phyloP scores from a whole-genome alignment of 768 basidiomycete genomes.

The Ephemerocybe angulata region DNA sequence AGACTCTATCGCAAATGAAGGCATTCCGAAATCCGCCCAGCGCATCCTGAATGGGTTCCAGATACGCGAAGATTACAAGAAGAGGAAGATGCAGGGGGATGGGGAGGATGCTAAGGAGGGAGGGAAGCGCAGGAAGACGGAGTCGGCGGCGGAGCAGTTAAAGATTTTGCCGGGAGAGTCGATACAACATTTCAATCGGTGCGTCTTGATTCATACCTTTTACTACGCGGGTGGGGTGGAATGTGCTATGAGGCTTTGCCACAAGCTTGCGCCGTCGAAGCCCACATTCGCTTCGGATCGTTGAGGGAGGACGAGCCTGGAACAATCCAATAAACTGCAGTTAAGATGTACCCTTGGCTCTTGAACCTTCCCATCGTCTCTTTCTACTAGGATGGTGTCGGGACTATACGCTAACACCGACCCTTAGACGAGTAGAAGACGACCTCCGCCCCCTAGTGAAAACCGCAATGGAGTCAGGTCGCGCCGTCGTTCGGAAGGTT shows the following conservation, averaged over 20 bases:
- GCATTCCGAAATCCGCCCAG: slow-evolving; percentile 64
- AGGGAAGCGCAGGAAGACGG: slow-evolving; percentile 34
- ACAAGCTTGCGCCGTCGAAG: too few relatives aligned
- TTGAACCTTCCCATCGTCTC: too few relatives aligned
- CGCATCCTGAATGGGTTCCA: slow-evolving; percentile 62
- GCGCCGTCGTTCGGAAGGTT: slow-evolving; percentile 44
- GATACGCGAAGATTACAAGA: slow-evolving; percentile 55
- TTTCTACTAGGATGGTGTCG: too few relatives aligned
- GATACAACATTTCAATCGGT: slow-evolving; percentile 75
- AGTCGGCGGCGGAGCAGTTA: slow-evolving; percentile 25
- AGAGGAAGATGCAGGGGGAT: slow-evolving; percentile 37
- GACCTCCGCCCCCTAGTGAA: slow-evolving; percentile 64
- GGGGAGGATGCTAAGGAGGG: slow-evolving; percentile 15
- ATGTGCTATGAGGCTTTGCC: too few relatives aligned
- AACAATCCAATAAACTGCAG: too few relatives aligned
- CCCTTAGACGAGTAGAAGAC: slow-evolving; percentile 64
- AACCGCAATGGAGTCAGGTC: slow-evolving; percentile 56
- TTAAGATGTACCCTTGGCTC: too few relatives aligned
- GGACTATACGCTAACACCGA: not conserved
- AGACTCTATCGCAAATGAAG: slow-evolving; percentile 45
- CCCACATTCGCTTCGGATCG: too few relatives aligned
- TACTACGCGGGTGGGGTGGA: too few relatives aligned
- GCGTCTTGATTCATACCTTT: too few relatives aligned
- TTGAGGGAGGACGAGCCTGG: too few relatives aligned
- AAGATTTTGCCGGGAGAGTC: slow-evolving; percentile 66